These are phyloP conservation scores for Arthrobotrys pseudoclavata DNA, from an alignment of 2,329 filamentous ascomycete genomes.

Conservation along the genomic window DNA sequence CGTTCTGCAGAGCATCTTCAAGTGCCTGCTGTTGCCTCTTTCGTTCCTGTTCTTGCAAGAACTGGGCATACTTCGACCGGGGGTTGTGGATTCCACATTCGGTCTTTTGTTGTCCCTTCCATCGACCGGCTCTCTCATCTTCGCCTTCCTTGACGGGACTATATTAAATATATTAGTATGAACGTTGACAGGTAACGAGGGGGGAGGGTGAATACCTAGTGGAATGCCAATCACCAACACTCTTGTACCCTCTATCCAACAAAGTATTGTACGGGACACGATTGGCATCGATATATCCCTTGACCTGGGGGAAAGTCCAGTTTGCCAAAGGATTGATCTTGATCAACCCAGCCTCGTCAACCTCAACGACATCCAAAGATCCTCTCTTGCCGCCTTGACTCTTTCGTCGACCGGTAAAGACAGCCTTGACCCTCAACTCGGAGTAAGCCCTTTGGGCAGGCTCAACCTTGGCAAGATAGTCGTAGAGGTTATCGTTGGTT, in stretches of 20 bases:
- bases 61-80: slow-evolving; percentile 91
- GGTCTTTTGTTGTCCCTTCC: slow-evolving; percentile 96
- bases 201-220: slow-evolving; percentile 70
- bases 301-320: slow-evolving; percentile 92
- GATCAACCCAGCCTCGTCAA: slow-evolving; percentile 90
- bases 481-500: slow-evolving; percentile 87
- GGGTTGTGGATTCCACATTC: slow-evolving; percentile 99
- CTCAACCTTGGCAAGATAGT: slow-evolving; percentile 98
- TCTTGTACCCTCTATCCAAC: slow-evolving; percentile 96
- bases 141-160: slow-evolving; percentile 87
- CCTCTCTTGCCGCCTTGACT: slow-evolving; percentile 95
- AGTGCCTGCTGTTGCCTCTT: slow-evolving; percentile 75
- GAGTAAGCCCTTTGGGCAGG: slow-evolving; percentile 91
- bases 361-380: slow-evolving; percentile 88
- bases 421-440: slow-evolving; percentile 87
- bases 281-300: slow-evolving; percentile 86
- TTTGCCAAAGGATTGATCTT: slow-evolving; percentile 98
- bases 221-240: slow-evolving; percentile 97
- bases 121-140: slow-evolving; percentile 94
- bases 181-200: slow-evolving; percentile 3
- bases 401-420: slow-evolving; percentile 89
- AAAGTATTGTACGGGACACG: slow-evolving; percentile 93
- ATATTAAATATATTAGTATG: slow-evolving; percentile 23
- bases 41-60: slow-evolving; percentile 79
- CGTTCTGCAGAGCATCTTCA: slow-evolving; percentile 66